Evolutionary conservation across 2,329 filamentous ascomycete genomes (phyloP).

Genomic region (Pseudogymnoascus sp.): DNA sequence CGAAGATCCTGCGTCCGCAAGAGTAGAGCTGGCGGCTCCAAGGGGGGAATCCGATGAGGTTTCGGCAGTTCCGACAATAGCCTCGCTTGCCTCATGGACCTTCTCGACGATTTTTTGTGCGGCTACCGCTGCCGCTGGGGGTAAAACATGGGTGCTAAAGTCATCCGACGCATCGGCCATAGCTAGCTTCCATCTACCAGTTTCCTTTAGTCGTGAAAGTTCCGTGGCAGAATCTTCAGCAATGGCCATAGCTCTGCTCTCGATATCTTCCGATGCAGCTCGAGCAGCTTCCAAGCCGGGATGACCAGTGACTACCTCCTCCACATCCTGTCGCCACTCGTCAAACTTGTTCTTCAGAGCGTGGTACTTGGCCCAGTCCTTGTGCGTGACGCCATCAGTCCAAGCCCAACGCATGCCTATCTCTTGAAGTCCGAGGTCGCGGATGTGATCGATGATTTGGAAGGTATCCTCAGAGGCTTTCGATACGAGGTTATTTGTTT

Average conservation of each 20-base stretch:
- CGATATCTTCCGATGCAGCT: slow-evolving; percentile 56
- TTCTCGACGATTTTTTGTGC: slow-evolving; percentile 26
- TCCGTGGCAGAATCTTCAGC: slow-evolving; percentile 74
- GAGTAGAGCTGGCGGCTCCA: slow-evolving; percentile 18
- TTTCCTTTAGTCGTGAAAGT: slow-evolving; percentile 70
- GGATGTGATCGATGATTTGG: slow-evolving; percentile 58
- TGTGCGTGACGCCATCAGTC: slow-evolving; percentile 92
- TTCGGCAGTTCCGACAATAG: slow-evolving; percentile 19
- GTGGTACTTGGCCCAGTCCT: slow-evolving; percentile 95
- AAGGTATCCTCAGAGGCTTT: slow-evolving; percentile 55
- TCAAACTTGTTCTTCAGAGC: slow-evolving; percentile 73
- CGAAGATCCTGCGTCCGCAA: slow-evolving; percentile 15
- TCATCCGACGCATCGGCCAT: slow-evolving; percentile 67
- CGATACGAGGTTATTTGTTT: slow-evolving; percentile 47
- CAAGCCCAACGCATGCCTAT: slow-evolving; percentile 79
- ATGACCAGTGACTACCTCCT: slow-evolving; percentile 65
- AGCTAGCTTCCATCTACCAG: slow-evolving; percentile 74
- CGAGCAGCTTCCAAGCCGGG: slow-evolving; percentile 61
- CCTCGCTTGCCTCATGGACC: slow-evolving; percentile 23
- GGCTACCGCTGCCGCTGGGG: slow-evolving; percentile 43
- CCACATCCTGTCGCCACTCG: slow-evolving; percentile 76
- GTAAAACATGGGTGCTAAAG: slow-evolving; percentile 61
- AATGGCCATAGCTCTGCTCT: slow-evolving; percentile 70
- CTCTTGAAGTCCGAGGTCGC: slow-evolving; percentile 61
- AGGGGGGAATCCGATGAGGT: slow-evolving; percentile 25